Evolutionary conservation across 495 filamentous ascomycete genomes (phyloP).

Genomic region (Oidiodendron maius): DNA sequence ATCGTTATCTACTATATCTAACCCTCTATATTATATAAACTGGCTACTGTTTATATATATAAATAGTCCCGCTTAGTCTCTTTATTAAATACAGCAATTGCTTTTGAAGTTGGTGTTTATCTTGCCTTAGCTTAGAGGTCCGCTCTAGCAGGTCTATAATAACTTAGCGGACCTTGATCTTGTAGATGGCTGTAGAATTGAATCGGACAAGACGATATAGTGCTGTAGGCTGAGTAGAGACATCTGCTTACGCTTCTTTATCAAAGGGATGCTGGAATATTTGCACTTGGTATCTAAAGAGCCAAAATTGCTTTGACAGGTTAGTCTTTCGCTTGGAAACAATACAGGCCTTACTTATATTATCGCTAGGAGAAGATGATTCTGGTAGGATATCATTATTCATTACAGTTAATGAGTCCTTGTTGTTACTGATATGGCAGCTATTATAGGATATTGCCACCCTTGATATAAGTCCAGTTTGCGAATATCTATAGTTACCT

Average conservation of each 20-base stretch:
- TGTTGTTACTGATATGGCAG: too few relatives aligned
- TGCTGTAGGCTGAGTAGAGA: not conserved
- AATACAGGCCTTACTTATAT: not conserved
- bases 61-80: not conserved
- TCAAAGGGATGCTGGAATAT: not conserved
- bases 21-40: not conserved
- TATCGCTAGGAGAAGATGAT: not conserved
- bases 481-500: too few relatives aligned
- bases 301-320: not conserved
- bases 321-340: not conserved
- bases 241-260: not conserved
- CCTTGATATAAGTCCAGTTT: too few relatives aligned
- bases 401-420: not conserved
- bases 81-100: not conserved
- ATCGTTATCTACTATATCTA: not conserved
- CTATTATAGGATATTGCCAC: too few relatives aligned
- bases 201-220: not conserved
- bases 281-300: not conserved
- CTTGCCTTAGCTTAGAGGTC: not conserved
- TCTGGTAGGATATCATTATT: not conserved
- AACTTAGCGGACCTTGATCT: not conserved
- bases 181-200: not conserved
- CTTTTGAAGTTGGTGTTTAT: not conserved
- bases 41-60: not conserved
- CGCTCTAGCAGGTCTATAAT: not conserved